A percentile compares a stretch with the other conserved stretches of the same genome.
These are phyloP conservation scores for Colletotrichum eremochloae DNA, from an alignment of 2,329 filamentous ascomycete species.

Conservation along the genomic window DNA sequence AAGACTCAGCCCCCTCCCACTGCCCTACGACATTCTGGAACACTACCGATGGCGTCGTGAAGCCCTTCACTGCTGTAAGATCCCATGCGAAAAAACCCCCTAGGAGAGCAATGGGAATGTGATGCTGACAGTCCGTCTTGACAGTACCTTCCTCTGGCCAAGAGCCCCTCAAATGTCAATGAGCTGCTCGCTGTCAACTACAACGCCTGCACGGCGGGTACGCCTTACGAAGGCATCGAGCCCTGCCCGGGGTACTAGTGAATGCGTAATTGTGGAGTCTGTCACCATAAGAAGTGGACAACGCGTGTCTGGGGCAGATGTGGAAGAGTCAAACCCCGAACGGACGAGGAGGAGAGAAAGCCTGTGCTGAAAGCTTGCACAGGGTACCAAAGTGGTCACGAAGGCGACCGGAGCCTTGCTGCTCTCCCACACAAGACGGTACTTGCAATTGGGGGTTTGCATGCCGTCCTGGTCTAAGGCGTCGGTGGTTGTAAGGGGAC, in stretches of 20 bases:
- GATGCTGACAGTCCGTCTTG: neutral
- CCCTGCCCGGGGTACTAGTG: neutral
- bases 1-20: neutral
- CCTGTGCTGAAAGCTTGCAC: neutral
- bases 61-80: neutral
- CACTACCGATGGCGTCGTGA: neutral
- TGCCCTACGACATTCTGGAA: constrained; percentile 4
- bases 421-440: neutral
- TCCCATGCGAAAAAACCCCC: neutral
- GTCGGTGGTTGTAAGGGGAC: neutral
- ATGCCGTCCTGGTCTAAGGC: neutral
- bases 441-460: neutral
- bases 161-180: neutral
- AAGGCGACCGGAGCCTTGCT: neutral
- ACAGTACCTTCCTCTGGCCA: neutral
- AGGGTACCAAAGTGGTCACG: neutral
- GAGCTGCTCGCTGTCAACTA: neutral
- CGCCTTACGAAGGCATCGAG: neutral
- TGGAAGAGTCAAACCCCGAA: neutral
- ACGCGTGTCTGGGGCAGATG: neutral
- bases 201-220: neutral
- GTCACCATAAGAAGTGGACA: neutral
- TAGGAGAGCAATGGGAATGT: neutral
- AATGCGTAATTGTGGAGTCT: neutral
- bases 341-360: neutral